These are phyloP conservation scores for Leccinum subatratum DNA, from an alignment of 1,284 basidiomycete species.

Conservation along the genomic window DNA sequence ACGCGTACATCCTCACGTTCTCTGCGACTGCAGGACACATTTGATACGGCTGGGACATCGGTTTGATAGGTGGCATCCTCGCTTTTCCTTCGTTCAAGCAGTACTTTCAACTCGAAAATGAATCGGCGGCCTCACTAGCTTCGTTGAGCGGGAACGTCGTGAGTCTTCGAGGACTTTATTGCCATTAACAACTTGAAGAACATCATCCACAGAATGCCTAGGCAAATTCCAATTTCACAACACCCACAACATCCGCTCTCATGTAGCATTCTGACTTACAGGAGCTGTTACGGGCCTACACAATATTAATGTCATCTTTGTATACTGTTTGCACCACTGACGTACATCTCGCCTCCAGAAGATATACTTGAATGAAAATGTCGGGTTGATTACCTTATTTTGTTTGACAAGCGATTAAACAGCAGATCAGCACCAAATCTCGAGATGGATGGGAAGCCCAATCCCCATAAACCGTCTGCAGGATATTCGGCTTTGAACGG, in stretches of 20 bases:
- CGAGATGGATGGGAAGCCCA: background rate
- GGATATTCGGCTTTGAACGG: background rate
- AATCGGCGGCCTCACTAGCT: constrained; percentile 33
- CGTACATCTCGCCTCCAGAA: background rate
- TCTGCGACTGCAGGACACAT: constrained; percentile 47
- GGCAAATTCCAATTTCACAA: background rate
- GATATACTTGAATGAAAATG: background rate
- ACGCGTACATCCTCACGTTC: constrained; percentile 45
- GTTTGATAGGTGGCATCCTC: constrained; percentile 49
- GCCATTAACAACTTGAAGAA: background rate
- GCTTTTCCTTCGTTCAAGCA: constrained; percentile 42
- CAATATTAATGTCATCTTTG: background rate
- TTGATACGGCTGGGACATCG: constrained; percentile 40
- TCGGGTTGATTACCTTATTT: background rate
- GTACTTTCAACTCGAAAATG: constrained; percentile 43
- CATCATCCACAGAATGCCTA: background rate
- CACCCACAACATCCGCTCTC: background rate
- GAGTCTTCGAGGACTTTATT: background rate
- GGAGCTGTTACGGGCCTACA: background rate
- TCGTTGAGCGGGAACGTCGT: constrained; percentile 52
- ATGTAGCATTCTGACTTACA: background rate
- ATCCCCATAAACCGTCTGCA: background rate
- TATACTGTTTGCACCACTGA: background rate
- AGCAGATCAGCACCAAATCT: background rate
- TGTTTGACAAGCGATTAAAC: background rate